A percentile compares a stretch with the other conserved stretches of the same genome.
phyloP scores from a whole-genome alignment of 2,329 filamentous ascomycete genomes.

The Penicillium sp. region DNA sequence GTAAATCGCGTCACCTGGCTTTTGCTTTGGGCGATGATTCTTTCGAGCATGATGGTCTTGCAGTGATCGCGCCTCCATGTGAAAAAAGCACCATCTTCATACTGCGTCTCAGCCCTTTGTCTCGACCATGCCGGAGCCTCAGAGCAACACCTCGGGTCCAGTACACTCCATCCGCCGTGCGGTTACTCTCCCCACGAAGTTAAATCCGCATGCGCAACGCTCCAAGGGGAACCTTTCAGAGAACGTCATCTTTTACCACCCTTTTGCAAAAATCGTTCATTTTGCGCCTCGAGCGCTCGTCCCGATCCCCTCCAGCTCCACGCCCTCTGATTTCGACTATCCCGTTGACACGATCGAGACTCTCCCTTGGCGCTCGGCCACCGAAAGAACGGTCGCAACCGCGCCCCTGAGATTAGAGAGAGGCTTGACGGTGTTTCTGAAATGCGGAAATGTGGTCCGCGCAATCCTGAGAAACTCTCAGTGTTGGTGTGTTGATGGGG shows the following conservation, averaged over 20 bases:
- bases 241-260: conserved; percentile 61
- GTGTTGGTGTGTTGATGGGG: conserved; percentile 86
- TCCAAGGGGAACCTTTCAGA: conserved; percentile 27
- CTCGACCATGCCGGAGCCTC: conserved; percentile 30
- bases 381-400: conserved; percentile 76
- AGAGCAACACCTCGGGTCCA: conserved; percentile 24
- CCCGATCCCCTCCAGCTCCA: conserved; percentile 39
- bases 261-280: conserved; percentile 64
- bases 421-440: conserved; percentile 80
- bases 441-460: conserved; percentile 74
- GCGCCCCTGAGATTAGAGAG: conserved; percentile 78
- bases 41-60: conserved; percentile 6
- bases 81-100: conserved; percentile 2
- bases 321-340: conserved; percentile 41
- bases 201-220: conserved; percentile 25
- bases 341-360: conserved; percentile 53
- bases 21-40: neutral
- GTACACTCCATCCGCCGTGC: conserved; percentile 29
- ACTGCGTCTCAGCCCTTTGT: conserved; percentile 1
- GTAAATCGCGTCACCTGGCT: conserved; percentile 4
- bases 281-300: conserved; percentile 47
- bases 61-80: conserved; percentile 2
- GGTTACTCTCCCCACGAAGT: conserved; percentile 33
- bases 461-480: conserved; percentile 85
- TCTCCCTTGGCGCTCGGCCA: conserved; percentile 66